Evolutionary conservation across 441 rosid species (phyloP), one percentile per base, ranked within the genome.

Genomic region (Corymbia calophylla): DNA sequence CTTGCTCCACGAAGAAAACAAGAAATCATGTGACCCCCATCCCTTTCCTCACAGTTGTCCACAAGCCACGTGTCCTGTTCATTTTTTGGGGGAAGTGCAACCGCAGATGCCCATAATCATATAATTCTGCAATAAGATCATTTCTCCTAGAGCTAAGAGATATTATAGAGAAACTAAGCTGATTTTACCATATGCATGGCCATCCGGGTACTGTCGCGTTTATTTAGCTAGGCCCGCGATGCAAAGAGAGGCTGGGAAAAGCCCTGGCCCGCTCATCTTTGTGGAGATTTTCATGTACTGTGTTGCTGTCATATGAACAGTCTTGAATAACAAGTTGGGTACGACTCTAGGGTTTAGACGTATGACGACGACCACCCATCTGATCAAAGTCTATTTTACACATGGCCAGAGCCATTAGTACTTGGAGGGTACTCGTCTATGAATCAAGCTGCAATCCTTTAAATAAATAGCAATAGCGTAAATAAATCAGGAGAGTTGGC

Each of bases 11-110:
- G 53, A 88, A 53, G 48, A 73, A 19, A 88, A 90, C 68, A n/a
- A 80, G 55, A n/a, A 53, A 51, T 53, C 93, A 89, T 86, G 93
- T 88, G 91, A 89, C 88, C 88, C 12, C 81, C 3, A 44, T 44
- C 88, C 86, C 64, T 88, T 80, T 86, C 92, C 55, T 39, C 54
- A 64, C 60, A 53, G 86, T 3, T 77, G 84, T 77, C 84, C 84
- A 44, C 51, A 14, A 44, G 84, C n/a, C 84, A 70, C 14, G 48
- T 70, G 81, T 70, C 27, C 39, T 19, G 48, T 70, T 9, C 25
- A 18, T 35, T 70, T 70, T 35, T 35, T 5, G 48, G 81, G 81
- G 48, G 81, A 77, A 77, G 84, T 3, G n/a, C 48, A 77, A 47
- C 84, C 84, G n/a, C n/a, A 25, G 51, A 44, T 77, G 53, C n/a